Conservation (phyloP, 2,329 filamentous ascomycete species). For the Xenosphaeropsis pyriputrescens region DNA sequence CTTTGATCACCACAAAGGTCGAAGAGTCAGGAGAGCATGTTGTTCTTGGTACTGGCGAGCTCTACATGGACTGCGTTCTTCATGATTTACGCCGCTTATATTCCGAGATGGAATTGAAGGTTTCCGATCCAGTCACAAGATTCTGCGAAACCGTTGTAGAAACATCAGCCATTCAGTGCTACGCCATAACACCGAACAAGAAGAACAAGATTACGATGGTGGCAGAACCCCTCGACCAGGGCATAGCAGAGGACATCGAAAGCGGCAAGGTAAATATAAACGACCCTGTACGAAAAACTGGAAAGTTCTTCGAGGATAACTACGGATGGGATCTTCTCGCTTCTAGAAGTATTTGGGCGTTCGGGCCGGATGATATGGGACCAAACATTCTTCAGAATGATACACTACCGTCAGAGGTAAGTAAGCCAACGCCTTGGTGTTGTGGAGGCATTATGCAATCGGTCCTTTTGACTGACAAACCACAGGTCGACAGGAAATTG, state of each 20-base stretch:
- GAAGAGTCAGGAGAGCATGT: conserved; percentile 97
- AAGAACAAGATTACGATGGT: conserved; percentile 99
- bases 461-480: conserved; percentile 6
- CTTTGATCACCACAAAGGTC: conserved; percentile 88
- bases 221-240: conserved; percentile 86
- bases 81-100: conserved; percentile 90
- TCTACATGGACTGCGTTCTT: conserved; percentile 99
- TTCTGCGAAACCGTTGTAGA: conserved; percentile 98
- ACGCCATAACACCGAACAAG: conserved; percentile 95
- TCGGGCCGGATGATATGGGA: conserved; percentile 87
- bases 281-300: conserved; percentile 82
- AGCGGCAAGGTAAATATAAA: conserved; percentile 79
- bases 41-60: conserved; percentile 83
- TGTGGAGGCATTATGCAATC: conserved; percentile 3
- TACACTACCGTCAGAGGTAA: conserved; percentile 74
- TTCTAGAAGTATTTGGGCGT: conserved; percentile 93
- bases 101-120: conserved; percentile 98
- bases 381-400: conserved; percentile 96
- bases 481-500: conserved; percentile 75
- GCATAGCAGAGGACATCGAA: conserved; percentile 91
- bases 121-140: conserved; percentile 90
- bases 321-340: conserved; percentile 96
- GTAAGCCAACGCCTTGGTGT: conserved; percentile 13
- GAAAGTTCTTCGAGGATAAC: conserved; percentile 93
- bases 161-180: conserved; percentile 94